These are phyloP conservation scores for Blepharisma japonicum DNA, from an alignment of 73 alveolate species.

Conservation along the genomic window DNA sequence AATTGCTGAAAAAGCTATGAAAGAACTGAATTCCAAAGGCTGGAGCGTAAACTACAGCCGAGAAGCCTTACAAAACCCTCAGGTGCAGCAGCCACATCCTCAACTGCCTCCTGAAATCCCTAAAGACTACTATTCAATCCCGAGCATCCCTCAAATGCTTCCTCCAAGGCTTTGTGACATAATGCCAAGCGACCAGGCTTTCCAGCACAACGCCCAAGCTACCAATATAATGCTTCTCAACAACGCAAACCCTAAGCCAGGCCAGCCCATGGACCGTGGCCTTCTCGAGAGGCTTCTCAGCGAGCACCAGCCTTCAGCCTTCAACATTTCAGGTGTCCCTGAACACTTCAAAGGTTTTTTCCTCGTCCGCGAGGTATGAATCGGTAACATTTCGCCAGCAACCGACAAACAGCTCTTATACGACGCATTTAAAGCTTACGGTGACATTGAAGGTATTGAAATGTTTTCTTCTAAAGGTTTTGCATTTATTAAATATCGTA, in stretches of 20 bases:
- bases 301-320: constrained; percentile 6
- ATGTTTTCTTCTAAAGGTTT: constrained; percentile 31
- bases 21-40: constrained; percentile 20
- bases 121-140: background rate
- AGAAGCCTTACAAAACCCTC: background rate
- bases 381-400: constrained; percentile 27
- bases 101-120: background rate
- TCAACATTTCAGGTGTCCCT: background rate
- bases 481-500: constrained; percentile 27
- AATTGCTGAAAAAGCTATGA: constrained; percentile 15
- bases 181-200: background rate
- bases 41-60: constrained; percentile 7
- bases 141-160: no score
- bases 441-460: constrained; percentile 31
- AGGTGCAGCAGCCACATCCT: no score
- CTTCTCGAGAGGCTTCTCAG: background rate
- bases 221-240: constrained; percentile 7
- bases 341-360: constrained; percentile 8
- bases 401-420: constrained; percentile 22
- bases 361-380: constrained; percentile 24
- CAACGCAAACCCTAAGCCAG: background rate
- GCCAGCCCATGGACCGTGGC: constrained; percentile 10
- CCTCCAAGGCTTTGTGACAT: no score
- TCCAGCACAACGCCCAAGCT: constrained; percentile 4
- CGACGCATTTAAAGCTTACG: constrained; percentile 25